phyloP scores from a whole-genome alignment of 257 asterid genomes.

The Solanum phureja region DNA sequence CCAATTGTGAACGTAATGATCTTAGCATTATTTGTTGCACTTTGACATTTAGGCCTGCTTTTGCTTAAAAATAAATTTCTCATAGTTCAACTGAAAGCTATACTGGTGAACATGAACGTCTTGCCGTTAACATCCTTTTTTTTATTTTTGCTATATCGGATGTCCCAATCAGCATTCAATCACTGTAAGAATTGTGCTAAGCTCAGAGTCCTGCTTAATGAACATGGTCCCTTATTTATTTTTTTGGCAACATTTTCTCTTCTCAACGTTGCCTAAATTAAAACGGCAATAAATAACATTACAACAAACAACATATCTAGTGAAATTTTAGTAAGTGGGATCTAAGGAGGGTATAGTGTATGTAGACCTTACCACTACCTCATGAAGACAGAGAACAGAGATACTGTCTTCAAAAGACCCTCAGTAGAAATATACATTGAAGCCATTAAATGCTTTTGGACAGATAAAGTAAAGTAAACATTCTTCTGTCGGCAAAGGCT shows the following conservation, averaged over 20 bases:
- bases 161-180: not conserved
- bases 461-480: not conserved
- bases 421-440: not conserved
- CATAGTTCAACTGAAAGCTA: not conserved
- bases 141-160: not conserved
- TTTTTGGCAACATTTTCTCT: not conserved
- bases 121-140: not conserved
- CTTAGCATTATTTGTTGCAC: not conserved
- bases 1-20: not conserved
- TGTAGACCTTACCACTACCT: not conserved
- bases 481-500: not conserved
- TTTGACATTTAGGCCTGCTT: not conserved
- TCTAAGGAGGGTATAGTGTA: not conserved
- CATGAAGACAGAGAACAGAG: not conserved
- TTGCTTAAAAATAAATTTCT: not conserved
- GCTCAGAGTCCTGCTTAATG: not conserved
- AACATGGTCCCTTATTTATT: not conserved
- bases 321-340: not conserved
- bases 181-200: not conserved
- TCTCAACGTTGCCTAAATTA: not conserved
- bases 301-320: not conserved
- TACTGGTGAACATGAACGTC: not conserved
- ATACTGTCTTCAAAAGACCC: not conserved
- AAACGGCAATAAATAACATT: not conserved
- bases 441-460: not conserved